These are phyloP conservation scores for Pythium utonaiense DNA, from an alignment of 352 stramenopile species.

Conservation along the genomic window DNA sequence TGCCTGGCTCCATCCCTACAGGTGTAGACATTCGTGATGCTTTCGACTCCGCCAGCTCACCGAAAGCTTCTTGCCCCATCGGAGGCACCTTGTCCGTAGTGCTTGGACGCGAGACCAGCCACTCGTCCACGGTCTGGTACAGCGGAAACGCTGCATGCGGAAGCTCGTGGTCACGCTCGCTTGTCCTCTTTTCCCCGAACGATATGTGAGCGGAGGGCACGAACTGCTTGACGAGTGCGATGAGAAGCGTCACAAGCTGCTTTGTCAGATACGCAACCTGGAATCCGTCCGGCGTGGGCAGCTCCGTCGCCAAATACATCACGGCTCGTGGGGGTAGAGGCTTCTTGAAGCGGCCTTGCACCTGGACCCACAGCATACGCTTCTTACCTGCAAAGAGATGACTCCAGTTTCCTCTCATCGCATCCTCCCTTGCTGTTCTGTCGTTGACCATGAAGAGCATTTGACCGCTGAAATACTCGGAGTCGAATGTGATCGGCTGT, in stretches of 20 bases:
- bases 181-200: constrained; percentile 23
- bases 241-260: constrained; percentile 33
- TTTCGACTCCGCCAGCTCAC: constrained; percentile 29
- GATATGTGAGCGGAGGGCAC: constrained; percentile 35
- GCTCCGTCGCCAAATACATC: constrained; percentile 49
- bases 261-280: constrained; percentile 32
- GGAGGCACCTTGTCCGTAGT: not conserved
- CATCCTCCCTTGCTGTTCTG: not conserved
- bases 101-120: constrained; percentile 29
- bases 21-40: constrained; percentile 19
- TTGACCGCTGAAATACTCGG: constrained; percentile 38
- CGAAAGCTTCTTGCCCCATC: constrained; percentile 35
- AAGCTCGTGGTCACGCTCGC: constrained; percentile 24
- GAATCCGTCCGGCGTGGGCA: constrained; percentile 27
- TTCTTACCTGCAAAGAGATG: constrained; percentile 37
- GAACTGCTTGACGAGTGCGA: constrained; percentile 36
- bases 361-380: constrained; percentile 45
- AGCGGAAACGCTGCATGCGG: constrained; percentile 51
- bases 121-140: constrained; percentile 45
- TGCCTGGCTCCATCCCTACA: constrained; percentile 21
- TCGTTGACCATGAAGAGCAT: constrained; percentile 37
- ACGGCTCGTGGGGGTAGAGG: constrained; percentile 24
- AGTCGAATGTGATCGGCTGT: constrained; percentile 44
- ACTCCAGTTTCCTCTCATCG: constrained; percentile 18
- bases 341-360: constrained; percentile 62